A percentile compares a stretch with the other conserved stretches of the same genome.
phyloP scores from a whole-genome alignment of 192 early-diverging fungal species.

The Backusella mclennaniae region DNA sequence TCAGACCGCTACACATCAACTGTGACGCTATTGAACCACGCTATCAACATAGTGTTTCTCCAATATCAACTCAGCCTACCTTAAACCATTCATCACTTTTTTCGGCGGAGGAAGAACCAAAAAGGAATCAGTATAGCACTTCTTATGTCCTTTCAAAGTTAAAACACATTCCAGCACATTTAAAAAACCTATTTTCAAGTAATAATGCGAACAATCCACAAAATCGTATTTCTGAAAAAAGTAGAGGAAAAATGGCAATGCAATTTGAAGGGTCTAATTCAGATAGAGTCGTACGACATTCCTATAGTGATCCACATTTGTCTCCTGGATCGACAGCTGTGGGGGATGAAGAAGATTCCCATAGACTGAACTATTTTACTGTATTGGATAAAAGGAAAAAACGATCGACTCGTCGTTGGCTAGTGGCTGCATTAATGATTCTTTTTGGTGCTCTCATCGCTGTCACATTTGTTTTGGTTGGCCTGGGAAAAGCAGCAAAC shows the following conservation, averaged over 20 bases:
- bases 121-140: background rate
- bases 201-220: background rate
- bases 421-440: background rate
- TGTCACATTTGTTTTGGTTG: conserved; percentile 6
- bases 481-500: conserved; percentile 1
- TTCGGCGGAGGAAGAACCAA: background rate
- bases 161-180: background rate
- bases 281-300: conserved; percentile 4
- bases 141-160: background rate
- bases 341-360: conserved; percentile 6
- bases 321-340: conserved; percentile 8
- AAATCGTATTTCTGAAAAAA: background rate
- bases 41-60: background rate
- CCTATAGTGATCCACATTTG: conserved; percentile 10
- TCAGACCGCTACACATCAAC: conserved; percentile 1
- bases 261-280: background rate
- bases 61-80: conserved; percentile 7
- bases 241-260: conserved; percentile 1
- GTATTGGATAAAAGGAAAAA: conserved; percentile 4
- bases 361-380: background rate
- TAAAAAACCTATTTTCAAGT: background rate
- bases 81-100: background rate
- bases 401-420: background rate
- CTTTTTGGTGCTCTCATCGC: background rate
- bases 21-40: conserved; percentile 1